phyloP scores from a whole-genome alignment of 148 eudicot species.

The Rhododendron molle region DNA sequence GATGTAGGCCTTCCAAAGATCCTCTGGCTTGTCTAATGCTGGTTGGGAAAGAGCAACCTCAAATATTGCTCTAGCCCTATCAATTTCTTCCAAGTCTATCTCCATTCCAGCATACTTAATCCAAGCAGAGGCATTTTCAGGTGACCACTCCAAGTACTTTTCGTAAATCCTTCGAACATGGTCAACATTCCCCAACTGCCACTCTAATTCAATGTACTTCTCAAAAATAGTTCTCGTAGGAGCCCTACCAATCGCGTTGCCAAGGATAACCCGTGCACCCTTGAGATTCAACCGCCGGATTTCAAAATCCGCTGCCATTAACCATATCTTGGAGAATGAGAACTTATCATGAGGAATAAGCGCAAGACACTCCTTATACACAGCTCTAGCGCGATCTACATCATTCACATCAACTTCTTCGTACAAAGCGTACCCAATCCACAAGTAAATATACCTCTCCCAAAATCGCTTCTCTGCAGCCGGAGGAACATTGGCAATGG shows the following conservation, averaged over 20 bases:
- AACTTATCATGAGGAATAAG: conserved; percentile 8
- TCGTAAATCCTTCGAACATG: background rate
- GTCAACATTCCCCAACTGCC: background rate
- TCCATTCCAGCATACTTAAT: conserved; percentile 7
- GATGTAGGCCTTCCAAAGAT: conserved; percentile 56
- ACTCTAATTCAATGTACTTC: background rate
- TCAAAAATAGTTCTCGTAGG: background rate
- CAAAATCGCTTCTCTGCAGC: background rate
- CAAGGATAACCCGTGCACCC: background rate
- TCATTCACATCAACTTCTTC: background rate
- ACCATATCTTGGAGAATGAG: conserved; percentile 1
- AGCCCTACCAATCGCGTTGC: background rate
- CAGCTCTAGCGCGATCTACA: conserved; percentile 3
- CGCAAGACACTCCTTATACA: conserved; percentile 2
- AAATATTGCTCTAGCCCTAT: conserved; percentile 59
- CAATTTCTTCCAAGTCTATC: conserved; percentile 74
- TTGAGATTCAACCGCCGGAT: background rate
- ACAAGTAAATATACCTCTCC: conserved; percentile 18
- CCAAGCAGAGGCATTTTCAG: background rate
- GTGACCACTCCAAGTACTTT: conserved; percentile 8
- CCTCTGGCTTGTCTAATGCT: conserved; percentile 76
- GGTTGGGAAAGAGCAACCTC: conserved; percentile 85
- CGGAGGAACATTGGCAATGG: background rate
- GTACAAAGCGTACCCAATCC: background rate
- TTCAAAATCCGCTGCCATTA: conserved; percentile 1